Evolutionary conservation across 257 asterid genomes (phyloP), one percentile per base, ranked within the genome.

Genomic region (Lycium ferocissimum): DNA sequence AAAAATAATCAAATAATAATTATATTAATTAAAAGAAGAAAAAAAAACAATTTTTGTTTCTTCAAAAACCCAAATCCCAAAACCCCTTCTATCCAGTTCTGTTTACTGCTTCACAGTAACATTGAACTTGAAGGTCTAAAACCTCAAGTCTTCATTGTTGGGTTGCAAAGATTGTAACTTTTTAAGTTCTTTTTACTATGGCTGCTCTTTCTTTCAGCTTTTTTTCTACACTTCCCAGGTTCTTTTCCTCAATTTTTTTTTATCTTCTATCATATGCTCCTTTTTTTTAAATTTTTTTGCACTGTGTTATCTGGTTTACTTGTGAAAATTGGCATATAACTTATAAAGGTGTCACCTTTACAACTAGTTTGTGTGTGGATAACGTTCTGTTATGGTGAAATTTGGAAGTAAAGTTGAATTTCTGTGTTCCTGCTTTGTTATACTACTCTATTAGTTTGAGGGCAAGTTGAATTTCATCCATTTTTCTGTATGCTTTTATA

Each of bases 181-280:
- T 26, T 84, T 75, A 84, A 89, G 89, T 85, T 80, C 89, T 70
- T 53, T 61, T 85, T 54, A 83, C 76, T 61, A 94, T 95, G 99
- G 95, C 96, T 87, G 89, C 92, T 83, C 81, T 92, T 71, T 89
- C 95, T 80, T 91, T 91, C 84, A 84, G 93, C 7, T 95, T 91
- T 70, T 89, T 91, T 80, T 83, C 94, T 53, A 86, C 92, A 72
- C 83, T 89, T 38, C 94, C 98, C 94, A 94, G 99, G 99, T 95
- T 86, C 71, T 78, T 49, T 85, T 86, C 86, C 92, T 86, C 84
- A 85, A 84, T 80, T 56, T 81, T 66, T 83, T 20, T 57, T 82
- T 78, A 22, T 49, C 13, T 69, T 22, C 49, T 9, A 84, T 84
- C 26, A 1, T 62, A 22, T 75, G 20, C 76, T 45, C 10, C 9